Conservation (phyloP, 2,329 filamentous ascomycete genomes). For the Colletotrichum australisinense region DNA sequence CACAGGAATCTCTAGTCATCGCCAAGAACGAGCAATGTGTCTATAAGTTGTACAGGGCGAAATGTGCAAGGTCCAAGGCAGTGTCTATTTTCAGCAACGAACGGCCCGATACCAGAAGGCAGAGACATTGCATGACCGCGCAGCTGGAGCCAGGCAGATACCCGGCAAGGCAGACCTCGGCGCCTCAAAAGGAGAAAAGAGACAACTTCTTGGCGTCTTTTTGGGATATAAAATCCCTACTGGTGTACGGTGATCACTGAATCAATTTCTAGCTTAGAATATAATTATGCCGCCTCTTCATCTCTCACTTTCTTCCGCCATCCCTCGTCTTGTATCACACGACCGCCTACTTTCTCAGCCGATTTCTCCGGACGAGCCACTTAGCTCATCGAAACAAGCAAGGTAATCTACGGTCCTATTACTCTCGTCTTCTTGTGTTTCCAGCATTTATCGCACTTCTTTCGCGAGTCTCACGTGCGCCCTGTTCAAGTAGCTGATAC, state of each 20-base stretch:
- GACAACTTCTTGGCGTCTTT: neutral
- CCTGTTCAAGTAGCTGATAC: neutral
- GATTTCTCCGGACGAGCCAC: too few species aligned
- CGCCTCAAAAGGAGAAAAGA: neutral
- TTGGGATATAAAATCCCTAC: neutral
- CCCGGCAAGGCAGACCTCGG: neutral
- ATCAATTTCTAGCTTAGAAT: neutral
- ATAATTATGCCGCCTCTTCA: accelerated
- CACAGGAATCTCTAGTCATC: neutral
- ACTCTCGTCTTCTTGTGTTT: too few species aligned
- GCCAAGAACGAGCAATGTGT: neutral
- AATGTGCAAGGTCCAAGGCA: neutral
- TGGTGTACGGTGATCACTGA: neutral
- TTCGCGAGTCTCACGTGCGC: neutral
- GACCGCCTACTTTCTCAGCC: neutral
- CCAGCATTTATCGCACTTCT: too few species aligned
- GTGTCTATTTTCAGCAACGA: neutral
- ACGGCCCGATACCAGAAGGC: neutral
- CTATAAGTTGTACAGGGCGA: neutral
- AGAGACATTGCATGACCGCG: neutral
- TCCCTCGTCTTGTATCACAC: neutral
- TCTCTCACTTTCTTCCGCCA: neutral
- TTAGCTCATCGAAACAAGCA: too few species aligned
- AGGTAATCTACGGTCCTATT: too few species aligned
- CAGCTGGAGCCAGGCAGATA: neutral